Base-by-base conservation (phyloP, 106 monocot species). In the Platanthera zijinensis region DNA sequence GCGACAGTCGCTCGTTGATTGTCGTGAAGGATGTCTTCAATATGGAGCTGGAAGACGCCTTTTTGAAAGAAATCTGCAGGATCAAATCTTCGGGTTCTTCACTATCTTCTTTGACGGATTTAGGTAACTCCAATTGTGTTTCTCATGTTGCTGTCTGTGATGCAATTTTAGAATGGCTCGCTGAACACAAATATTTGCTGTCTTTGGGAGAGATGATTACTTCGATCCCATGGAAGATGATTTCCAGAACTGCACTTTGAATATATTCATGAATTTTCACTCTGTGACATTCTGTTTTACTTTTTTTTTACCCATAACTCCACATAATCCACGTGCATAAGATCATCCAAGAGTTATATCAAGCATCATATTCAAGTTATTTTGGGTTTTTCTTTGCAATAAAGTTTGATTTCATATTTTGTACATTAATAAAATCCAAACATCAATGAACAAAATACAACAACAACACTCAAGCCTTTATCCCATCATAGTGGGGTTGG, bases 1-100 rank as follows among this genome's bases (percentile, higher is more conserved):
- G 90, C 30, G 99, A 99, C 82, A 94, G 94, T 81, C 75, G 79
- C 51, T 88, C 99, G 0, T 51, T 99, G 86, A 74, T 99, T 19
- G 80, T 78, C 49, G 87, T 84, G 17, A 74, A 85, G 19, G 94
- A 99, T 57, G 80, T 83, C 15, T 74, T 72, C 6, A 68, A 74
- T 21, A 45, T 28, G 72, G 90, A 85, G 57, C 53, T 99, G 25
- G 46, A 69, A 3, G 88, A 99, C 64, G 78, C 76, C 12, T 79
- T 85, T 56, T 82, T 99, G 82, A 47, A 50, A 21, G 78, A 83
- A 54, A 75, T 94, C 67, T 92, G 86, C 78, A 74, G 76, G 9
- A 83, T 68, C n/a, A 99, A 99, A 72, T 88, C 92, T 22, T 64
- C 84, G 10, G 94, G 92, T 0, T 84, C 79, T 9, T 81, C 94